These are phyloP conservation scores for Pichia terricola DNA, from an alignment of 1,139 yeast species.

Conservation along the genomic window DNA sequence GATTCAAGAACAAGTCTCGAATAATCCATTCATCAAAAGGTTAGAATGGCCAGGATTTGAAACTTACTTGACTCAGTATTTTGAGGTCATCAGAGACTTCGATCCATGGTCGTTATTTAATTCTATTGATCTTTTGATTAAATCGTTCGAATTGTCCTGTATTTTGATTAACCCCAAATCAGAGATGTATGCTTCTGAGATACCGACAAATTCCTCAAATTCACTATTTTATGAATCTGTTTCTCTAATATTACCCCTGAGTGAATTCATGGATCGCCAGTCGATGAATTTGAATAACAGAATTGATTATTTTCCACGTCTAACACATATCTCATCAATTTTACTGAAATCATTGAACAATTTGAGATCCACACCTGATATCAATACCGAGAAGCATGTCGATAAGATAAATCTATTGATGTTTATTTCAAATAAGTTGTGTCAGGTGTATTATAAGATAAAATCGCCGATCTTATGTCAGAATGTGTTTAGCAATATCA, in stretches of 20 bases:
- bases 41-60: slow-evolving; percentile 48
- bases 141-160: neutral
- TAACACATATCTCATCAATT: slow-evolving; percentile 47
- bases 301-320: slow-evolving; percentile 34
- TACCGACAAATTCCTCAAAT: no score
- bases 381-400: slow-evolving; percentile 25
- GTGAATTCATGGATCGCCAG: slow-evolving; percentile 40
- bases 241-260: slow-evolving; percentile 37
- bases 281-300: slow-evolving; percentile 32
- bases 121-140: slow-evolving; percentile 51
- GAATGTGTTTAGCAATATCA: slow-evolving; percentile 67
- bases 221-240: slow-evolving; percentile 26
- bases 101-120: slow-evolving; percentile 49
- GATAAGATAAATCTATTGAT: slow-evolving; percentile 45
- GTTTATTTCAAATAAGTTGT: slow-evolving; percentile 47
- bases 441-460: slow-evolving; percentile 53
- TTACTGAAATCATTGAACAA: slow-evolving; percentile 55
- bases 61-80: slow-evolving; percentile 40
- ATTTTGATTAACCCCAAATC: neutral
- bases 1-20: neutral
- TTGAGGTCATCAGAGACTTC: slow-evolving; percentile 42
- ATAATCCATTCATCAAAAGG: slow-evolving; percentile 26
- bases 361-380: slow-evolving; percentile 43
- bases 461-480: slow-evolving; percentile 62
- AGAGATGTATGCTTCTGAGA: no score